phyloP scores from a whole-genome alignment of 352 stramenopile species.

The Phytophthora brassicae region DNA sequence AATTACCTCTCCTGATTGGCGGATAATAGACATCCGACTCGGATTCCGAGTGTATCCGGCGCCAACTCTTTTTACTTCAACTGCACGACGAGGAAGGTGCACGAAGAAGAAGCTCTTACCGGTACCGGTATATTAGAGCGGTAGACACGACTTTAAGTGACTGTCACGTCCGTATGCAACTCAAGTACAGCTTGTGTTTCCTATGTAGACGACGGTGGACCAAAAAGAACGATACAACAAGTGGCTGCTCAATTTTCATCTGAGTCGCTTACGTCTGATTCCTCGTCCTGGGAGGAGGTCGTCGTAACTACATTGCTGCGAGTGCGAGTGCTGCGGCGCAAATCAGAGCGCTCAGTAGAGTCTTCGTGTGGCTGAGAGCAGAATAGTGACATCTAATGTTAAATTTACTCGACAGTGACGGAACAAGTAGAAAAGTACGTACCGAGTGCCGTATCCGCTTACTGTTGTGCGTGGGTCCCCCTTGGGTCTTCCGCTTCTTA shows the following conservation, averaged over 20 bases:
- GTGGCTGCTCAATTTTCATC: slow-evolving; percentile 13
- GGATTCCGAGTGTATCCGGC: too few relatives aligned
- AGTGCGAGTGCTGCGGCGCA: slow-evolving; percentile 32
- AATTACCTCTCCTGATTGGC: too few relatives aligned
- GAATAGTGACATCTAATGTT: slow-evolving; percentile 1
- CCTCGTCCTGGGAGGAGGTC: slow-evolving; percentile 25
- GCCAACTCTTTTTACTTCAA: too few relatives aligned
- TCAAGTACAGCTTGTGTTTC: neutral
- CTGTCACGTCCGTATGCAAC: neutral
- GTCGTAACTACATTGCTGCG: slow-evolving; percentile 3
- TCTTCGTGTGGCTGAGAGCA: slow-evolving; percentile 24
- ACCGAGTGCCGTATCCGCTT: slow-evolving; percentile 35
- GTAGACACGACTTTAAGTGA: too few relatives aligned
- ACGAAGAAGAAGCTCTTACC: too few relatives aligned
- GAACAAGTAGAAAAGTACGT: slow-evolving; percentile 1
- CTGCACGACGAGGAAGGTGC: too few relatives aligned
- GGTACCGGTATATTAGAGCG: too few relatives aligned
- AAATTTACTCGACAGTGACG: neutral
- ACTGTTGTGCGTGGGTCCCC: slow-evolving; percentile 12
- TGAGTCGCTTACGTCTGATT: slow-evolving; percentile 13
- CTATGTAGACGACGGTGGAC: slow-evolving; percentile 1
- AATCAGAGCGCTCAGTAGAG: neutral
- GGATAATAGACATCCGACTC: too few relatives aligned
- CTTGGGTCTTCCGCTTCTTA: slow-evolving; percentile 25
- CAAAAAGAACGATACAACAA: too few relatives aligned